Evolutionary conservation across 1,284 basidiomycete species (phyloP).

Genomic region (Exobasidium cylindrosporum): DNA sequence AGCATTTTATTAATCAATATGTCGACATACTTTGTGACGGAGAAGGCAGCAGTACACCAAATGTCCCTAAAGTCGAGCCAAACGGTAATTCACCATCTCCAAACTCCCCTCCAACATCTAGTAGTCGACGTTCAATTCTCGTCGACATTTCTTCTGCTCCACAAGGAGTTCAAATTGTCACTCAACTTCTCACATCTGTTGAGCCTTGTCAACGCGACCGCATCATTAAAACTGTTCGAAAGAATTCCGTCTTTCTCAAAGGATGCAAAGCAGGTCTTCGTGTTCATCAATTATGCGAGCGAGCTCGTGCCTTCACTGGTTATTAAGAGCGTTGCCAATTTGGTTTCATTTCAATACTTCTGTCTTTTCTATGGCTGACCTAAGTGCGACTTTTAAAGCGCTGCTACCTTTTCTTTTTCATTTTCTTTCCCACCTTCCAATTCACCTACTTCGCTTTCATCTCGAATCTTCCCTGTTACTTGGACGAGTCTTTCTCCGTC

Average conservation of each 20-base stretch:
- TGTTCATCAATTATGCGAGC: conserved; percentile 51
- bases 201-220: conserved; percentile 30
- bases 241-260: conserved; percentile 48
- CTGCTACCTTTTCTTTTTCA: neutral
- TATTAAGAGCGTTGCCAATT: conserved; percentile 28
- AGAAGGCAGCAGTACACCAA: neutral
- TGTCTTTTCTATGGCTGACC: no score
- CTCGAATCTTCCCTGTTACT: no score
- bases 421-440: neutral
- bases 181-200: conserved; percentile 51
- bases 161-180: conserved; percentile 51
- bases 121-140: conserved; percentile 39
- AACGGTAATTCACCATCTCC: neutral
- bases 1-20: conserved; percentile 30
- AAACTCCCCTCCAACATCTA: conserved; percentile 10
- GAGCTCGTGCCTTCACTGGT: conserved; percentile 49
- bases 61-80: no score
- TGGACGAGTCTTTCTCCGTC: no score
- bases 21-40: conserved; percentile 35
- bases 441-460: neutral
- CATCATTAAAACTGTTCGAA: conserved; percentile 46
- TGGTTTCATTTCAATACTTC: neutral
- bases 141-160: conserved; percentile 46
- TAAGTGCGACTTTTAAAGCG: no score
- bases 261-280: conserved; percentile 51